Conservation (phyloP, 2,329 filamentous ascomycete genomes). For the Periconia macrospinosa region DNA sequence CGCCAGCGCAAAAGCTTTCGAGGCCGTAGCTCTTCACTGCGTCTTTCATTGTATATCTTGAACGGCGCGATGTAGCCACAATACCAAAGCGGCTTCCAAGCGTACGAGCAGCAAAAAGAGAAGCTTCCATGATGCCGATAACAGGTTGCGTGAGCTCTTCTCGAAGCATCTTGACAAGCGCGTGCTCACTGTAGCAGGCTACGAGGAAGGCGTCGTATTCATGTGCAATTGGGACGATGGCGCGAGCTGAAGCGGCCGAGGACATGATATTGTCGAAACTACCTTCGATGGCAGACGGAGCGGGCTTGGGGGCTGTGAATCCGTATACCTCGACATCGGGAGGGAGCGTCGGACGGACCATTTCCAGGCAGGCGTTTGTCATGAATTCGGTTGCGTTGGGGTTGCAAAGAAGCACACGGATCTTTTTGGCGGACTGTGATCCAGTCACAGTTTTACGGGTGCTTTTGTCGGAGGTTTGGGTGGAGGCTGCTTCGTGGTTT, state of each 20-base stretch:
- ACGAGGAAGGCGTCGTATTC: slow-evolving; percentile 54
- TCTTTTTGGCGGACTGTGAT: slow-evolving; percentile 14
- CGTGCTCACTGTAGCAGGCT: slow-evolving; percentile 54
- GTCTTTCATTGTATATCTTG: slow-evolving; percentile 46
- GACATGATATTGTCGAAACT: slow-evolving; percentile 55
- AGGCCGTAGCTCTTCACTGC: slow-evolving; percentile 48
- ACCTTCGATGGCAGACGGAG: slow-evolving; percentile 56
- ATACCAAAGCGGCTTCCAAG: slow-evolving; percentile 53
- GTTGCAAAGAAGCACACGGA: slow-evolving; percentile 52
- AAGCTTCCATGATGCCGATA: slow-evolving; percentile 57
- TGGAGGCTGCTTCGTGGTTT: neutral
- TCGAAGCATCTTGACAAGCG: slow-evolving; percentile 50
- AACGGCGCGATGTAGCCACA: slow-evolving; percentile 46
- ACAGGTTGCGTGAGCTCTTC: slow-evolving; percentile 50
- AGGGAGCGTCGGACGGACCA: slow-evolving; percentile 48
- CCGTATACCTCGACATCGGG: slow-evolving; percentile 52
- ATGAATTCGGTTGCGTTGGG: slow-evolving; percentile 53
- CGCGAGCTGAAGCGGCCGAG: slow-evolving; percentile 52
- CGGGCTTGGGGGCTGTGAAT: slow-evolving; percentile 54
- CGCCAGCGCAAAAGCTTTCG: slow-evolving; percentile 46
- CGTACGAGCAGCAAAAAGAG: slow-evolving; percentile 53
- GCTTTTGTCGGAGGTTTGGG: neutral
- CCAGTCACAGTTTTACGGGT: slow-evolving; percentile 2
- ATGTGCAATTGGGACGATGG: slow-evolving; percentile 47
- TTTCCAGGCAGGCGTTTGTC: slow-evolving; percentile 52